phyloP scores from a whole-genome alignment of 805 yeast species.

The Candida koratica region DNA sequence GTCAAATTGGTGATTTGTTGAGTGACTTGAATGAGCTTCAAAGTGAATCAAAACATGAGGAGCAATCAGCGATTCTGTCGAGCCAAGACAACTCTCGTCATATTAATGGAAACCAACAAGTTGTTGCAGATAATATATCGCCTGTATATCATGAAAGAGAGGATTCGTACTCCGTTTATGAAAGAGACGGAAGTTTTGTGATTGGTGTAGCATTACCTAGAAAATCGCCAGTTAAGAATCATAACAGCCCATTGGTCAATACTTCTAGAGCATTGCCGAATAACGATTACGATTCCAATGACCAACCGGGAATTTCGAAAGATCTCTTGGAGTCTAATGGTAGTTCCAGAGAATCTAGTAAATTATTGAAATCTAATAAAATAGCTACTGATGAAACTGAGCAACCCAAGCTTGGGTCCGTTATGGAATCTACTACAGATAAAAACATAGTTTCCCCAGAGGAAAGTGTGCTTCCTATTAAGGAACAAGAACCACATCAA shows the following conservation, averaged over 20 bases:
- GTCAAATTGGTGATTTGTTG: not conserved
- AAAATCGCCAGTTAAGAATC: constrained; percentile 1
- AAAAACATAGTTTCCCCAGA: not conserved
- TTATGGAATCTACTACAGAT: not conserved
- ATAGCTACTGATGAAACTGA: constrained; percentile 1
- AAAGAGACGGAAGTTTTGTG: constrained; percentile 9
- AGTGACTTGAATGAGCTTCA: not conserved
- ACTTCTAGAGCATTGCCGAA: constrained; percentile 3
- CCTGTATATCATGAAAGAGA: constrained; percentile 5
- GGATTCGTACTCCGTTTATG: constrained; percentile 8
- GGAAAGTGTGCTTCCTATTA: not conserved
- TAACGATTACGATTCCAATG: not conserved
- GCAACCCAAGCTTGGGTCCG: not conserved
- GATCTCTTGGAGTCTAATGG: not conserved
- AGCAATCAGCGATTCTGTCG: not conserved
- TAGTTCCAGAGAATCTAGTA: not conserved
- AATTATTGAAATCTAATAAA: not conserved
- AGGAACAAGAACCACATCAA: not conserved
- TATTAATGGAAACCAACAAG: not conserved
- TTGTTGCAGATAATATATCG: constrained; percentile 1
- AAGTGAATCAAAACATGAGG: not conserved
- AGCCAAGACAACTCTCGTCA: too few species aligned
- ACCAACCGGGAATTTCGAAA: not conserved
- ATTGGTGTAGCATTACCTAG: constrained; percentile 9
- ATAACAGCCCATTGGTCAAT: constrained; percentile 1